Conservation (phyloP, 2,329 filamentous ascomycete species). For the Colletotrichum filicis region DNA sequence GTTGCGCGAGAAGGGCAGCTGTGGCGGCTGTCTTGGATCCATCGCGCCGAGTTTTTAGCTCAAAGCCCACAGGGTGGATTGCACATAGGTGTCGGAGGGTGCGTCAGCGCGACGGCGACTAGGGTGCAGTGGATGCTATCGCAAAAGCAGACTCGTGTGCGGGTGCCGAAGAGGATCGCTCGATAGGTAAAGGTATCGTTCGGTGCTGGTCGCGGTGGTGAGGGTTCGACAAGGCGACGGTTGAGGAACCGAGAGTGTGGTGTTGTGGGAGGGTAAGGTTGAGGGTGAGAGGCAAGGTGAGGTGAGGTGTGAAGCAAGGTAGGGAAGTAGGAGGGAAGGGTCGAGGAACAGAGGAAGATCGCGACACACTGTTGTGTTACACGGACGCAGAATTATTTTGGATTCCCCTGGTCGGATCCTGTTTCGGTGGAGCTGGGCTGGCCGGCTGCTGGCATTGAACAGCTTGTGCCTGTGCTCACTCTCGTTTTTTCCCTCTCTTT, state of each 20-base stretch:
- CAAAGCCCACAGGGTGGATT: slow-evolving; percentile 38
- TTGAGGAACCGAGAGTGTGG: not conserved
- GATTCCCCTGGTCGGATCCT: slow-evolving; percentile 33
- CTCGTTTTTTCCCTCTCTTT: slow-evolving; percentile 4
- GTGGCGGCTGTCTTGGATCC: slow-evolving; percentile 45
- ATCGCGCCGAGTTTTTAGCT: slow-evolving; percentile 50
- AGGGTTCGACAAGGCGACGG: not conserved
- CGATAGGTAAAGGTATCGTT: slow-evolving; percentile 17
- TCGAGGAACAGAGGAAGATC: slow-evolving; percentile 25
- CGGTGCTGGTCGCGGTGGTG: slow-evolving; percentile 1
- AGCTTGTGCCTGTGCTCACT: slow-evolving; percentile 30
- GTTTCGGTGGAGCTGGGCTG: slow-evolving; percentile 30
- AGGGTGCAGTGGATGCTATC: slow-evolving; percentile 21
- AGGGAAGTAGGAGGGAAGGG: slow-evolving; percentile 10
- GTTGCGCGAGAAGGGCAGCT: slow-evolving; percentile 44
- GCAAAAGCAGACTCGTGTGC: slow-evolving; percentile 7
- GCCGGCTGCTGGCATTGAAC: slow-evolving; percentile 25
- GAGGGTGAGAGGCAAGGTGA: not conserved
- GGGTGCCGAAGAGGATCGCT: slow-evolving; percentile 1
- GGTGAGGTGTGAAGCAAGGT: not conserved
- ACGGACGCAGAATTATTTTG: slow-evolving; percentile 36
- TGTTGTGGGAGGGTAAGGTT: not conserved
- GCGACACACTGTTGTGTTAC: slow-evolving; percentile 36
- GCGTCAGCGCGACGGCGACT: slow-evolving; percentile 21
- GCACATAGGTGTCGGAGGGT: slow-evolving; percentile 23